phyloP scores from a whole-genome alignment of 2,329 filamentous ascomycete species.

The Leptographium flavum region DNA sequence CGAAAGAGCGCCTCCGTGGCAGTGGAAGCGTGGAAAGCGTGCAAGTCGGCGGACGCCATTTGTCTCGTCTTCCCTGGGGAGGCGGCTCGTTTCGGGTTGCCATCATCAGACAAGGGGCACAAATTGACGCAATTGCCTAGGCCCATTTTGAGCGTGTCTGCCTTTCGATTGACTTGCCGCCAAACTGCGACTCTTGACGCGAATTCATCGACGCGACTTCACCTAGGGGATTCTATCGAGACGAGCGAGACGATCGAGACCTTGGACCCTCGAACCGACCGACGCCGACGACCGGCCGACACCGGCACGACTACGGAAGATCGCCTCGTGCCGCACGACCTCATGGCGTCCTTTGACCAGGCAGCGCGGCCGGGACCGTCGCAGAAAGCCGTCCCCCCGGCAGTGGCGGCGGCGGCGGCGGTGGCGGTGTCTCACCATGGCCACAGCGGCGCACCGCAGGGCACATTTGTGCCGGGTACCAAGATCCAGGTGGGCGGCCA shows the following conservation, averaged over 20 bases:
- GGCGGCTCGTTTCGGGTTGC: not conserved
- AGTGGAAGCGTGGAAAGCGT: no score
- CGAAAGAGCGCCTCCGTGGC: no score
- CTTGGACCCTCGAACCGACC: not conserved
- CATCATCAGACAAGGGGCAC: not conserved
- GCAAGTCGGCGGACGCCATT: no score
- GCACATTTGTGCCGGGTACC: conserved; percentile 84
- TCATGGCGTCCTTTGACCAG: conserved; percentile 9
- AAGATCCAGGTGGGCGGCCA: conserved; percentile 94
- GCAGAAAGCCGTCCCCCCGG: no score
- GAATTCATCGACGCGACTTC: not conserved
- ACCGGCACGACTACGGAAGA: not conserved
- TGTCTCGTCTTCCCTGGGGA: not conserved
- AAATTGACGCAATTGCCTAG: not conserved
- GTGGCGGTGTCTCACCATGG: conserved; percentile 12
- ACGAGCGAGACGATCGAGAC: no score
- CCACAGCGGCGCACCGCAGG: conserved; percentile 39
- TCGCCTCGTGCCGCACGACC: not conserved
- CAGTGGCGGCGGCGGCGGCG: conserved; percentile 18
- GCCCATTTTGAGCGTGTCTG: no score
- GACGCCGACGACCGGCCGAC: no score
- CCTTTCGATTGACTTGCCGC: not conserved
- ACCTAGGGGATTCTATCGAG: no score
- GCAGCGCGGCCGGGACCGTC: no score
- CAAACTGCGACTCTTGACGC: not conserved